Conservation (phyloP, 768 basidiomycete species). For the Sarcomyxa edulis region DNA sequence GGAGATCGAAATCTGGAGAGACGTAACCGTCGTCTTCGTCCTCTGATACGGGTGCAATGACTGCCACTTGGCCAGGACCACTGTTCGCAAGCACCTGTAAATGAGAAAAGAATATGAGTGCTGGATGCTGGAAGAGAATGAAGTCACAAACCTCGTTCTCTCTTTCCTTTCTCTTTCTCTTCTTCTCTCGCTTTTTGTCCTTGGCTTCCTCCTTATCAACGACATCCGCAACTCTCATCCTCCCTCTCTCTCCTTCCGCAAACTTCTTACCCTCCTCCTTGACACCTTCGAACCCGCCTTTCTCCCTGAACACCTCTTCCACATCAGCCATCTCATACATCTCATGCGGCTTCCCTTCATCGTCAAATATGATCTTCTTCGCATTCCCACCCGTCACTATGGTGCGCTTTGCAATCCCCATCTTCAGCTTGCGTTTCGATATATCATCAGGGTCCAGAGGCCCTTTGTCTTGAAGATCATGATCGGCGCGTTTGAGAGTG, state of each 20-base stretch:
- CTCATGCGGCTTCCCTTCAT: conserved; percentile 75
- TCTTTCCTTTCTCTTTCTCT: conserved; percentile 13
- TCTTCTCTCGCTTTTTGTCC: conserved; percentile 54
- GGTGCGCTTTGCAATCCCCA: conserved; percentile 69
- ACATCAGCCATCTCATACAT: conserved; percentile 79
- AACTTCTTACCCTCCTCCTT: conserved; percentile 65
- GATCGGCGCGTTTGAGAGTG: conserved; percentile 88
- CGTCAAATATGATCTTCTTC: conserved; percentile 86
- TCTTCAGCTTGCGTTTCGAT: conserved; percentile 86
- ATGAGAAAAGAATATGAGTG: not conserved
- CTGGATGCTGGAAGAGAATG: not conserved
- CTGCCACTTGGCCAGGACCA: not conserved
- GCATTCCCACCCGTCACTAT: conserved; percentile 57
- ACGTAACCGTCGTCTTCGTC: conserved; percentile 60
- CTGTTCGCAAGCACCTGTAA: not conserved
- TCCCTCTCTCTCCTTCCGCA: conserved; percentile 66
- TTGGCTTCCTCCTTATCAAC: conserved; percentile 78
- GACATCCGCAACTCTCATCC: conserved; percentile 66
- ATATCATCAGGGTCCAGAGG: conserved; percentile 37
- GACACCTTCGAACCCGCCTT: conserved; percentile 59
- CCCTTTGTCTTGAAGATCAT: conserved; percentile 46
- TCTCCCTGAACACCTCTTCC: conserved; percentile 62
- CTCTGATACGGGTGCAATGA: conserved; percentile 6
- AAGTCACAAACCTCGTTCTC: conserved; percentile 7
- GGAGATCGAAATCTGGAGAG: conserved; percentile 64